Percentiles rank a stretch among this genome's conserved stretches.
Evolutionary conservation across 345 rosid species (phyloP).

Genomic region (Camelina laxa): DNA sequence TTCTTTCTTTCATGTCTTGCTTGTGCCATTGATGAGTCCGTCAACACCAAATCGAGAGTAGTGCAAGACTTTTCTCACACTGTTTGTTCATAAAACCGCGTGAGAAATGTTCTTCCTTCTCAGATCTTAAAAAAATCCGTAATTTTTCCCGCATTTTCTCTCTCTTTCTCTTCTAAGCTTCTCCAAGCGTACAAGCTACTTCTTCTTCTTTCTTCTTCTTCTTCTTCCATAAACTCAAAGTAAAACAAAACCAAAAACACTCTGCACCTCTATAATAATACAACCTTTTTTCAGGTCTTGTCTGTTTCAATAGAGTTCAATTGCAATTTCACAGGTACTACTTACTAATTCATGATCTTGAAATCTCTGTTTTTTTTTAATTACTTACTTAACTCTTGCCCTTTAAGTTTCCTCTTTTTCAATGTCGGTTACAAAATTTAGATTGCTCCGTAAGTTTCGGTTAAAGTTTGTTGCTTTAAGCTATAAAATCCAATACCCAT

Average conservation of each 20-base stretch:
- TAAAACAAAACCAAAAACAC: neutral
- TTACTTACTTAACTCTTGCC: constrained; percentile 22
- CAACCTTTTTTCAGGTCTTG: neutral
- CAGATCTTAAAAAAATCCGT: constrained; percentile 23
- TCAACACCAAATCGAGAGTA: constrained; percentile 27
- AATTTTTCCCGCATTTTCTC: constrained; percentile 29
- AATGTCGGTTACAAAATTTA: constrained; percentile 5
- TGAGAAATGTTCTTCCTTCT: constrained; percentile 34
- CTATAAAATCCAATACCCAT: constrained; percentile 30
- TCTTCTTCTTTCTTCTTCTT: constrained; percentile 40
- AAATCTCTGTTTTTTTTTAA: constrained; percentile 20
- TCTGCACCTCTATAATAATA: constrained; percentile 8
- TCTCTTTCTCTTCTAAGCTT: constrained; percentile 11
- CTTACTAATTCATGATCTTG: constrained; percentile 7
- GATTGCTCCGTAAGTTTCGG: constrained; percentile 33
- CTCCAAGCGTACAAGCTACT: constrained; percentile 45
- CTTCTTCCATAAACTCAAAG: constrained; percentile 9
- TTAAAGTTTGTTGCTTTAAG: constrained; percentile 23
- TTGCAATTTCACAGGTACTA: constrained; percentile 30
- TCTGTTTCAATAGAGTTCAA: constrained; percentile 5
- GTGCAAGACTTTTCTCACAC: constrained; percentile 37
- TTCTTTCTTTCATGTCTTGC: neutral
- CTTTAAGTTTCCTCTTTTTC: constrained; percentile 30
- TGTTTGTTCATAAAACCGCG: constrained; percentile 34
- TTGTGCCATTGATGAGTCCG: constrained; percentile 38